A percentile compares a stretch with the other conserved stretches of the same genome.
phyloP scores from a whole-genome alignment of 163 green algal genomes.

The Scenedesmus sp. region DNA sequence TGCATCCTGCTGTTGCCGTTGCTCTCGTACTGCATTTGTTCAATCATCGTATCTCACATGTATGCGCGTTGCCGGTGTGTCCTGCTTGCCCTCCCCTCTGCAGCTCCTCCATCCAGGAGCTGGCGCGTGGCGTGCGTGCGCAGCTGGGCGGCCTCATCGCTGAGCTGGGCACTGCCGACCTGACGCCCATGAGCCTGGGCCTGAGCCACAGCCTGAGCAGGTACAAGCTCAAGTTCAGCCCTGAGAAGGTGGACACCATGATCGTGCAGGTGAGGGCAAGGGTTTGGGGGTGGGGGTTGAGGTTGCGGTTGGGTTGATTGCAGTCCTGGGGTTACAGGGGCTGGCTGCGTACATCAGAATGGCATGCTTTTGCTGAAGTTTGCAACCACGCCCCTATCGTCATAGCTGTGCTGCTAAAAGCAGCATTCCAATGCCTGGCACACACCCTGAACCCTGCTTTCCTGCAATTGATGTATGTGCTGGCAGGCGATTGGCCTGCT shows the following conservation, averaged over 20 bases:
- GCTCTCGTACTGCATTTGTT: too few species aligned
- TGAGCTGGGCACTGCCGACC: conserved; percentile 81
- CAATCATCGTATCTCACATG: too few species aligned
- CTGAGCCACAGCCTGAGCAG: conserved; percentile 97
- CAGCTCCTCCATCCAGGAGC: conserved; percentile 90
- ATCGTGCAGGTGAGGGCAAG: conserved; percentile 74
- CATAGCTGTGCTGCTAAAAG: conserved; percentile 99
- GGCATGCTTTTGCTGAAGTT: too few species aligned
- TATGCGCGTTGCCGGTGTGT: too few species aligned
- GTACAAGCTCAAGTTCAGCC: conserved; percentile 99
- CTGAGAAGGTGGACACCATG: conserved; percentile 97
- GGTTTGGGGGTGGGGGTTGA: not conserved
- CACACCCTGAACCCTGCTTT: not conserved
- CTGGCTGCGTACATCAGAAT: too few species aligned
- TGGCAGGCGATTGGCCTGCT: conserved; percentile 91
- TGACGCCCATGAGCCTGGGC: conserved; percentile 96
- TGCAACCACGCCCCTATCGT: too few species aligned
- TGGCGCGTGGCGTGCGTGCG: conserved; percentile 93
- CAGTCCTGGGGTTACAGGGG: not conserved
- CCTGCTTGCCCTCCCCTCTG: too few species aligned
- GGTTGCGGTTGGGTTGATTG: too few species aligned
- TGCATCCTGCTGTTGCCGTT: too few species aligned
- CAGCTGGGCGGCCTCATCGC: conserved; percentile 94
- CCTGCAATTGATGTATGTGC: not conserved
- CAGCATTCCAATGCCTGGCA: too few species aligned